Evolutionary conservation across 805 yeast genomes (phyloP), one percentile per base, ranked within the genome.

Genomic region (Jamesozyma rosinii): DNA sequence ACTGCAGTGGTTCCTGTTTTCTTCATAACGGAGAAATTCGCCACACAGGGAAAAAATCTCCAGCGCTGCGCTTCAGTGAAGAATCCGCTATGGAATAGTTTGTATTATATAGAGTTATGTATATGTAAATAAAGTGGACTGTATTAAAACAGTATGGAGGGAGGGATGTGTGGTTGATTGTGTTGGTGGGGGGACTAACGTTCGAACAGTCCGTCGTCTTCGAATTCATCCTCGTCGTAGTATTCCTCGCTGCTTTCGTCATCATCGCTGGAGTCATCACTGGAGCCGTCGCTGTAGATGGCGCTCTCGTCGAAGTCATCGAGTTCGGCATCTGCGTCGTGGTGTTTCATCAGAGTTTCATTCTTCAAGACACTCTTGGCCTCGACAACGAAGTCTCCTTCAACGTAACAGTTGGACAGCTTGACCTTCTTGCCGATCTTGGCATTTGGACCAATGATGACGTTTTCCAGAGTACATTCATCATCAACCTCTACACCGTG

Each of bases 351-450:
- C 44, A 79, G 64, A 0, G 79, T 76, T 52, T 79, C 85, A 47
- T 82, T 81, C 63, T 79, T 79, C 22, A 74, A 47, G 18, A 51
- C 57, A 13, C 67, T 57, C 41, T 80, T 79, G 52, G 75, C 67
- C 2, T 75, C 70, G 19, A 92, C 89, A 17, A 69, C 70, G 58
- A 80, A 86, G 1, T 79, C 70, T 9, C 94, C 85, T 62, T 89
- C 97, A 21, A 92, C 82, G 49, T 84, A 81, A 70, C 96, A 90
- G 52, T 82, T 82, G 13, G 79, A 76, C 49, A 92, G 72, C 57
- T 74, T 78, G 35, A 77, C 69, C 61, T 82, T 85, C 43, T 71
- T 57, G 27, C 77, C 80, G 24, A 92, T 71, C n/a, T 64, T 66
- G 1, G 81, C 89, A 38, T 68, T 66, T 35, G 70, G 67, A 14